Base-by-base conservation (phyloP, 2,329 filamentous ascomycete species). In the Penicillium oxalicum region DNA sequence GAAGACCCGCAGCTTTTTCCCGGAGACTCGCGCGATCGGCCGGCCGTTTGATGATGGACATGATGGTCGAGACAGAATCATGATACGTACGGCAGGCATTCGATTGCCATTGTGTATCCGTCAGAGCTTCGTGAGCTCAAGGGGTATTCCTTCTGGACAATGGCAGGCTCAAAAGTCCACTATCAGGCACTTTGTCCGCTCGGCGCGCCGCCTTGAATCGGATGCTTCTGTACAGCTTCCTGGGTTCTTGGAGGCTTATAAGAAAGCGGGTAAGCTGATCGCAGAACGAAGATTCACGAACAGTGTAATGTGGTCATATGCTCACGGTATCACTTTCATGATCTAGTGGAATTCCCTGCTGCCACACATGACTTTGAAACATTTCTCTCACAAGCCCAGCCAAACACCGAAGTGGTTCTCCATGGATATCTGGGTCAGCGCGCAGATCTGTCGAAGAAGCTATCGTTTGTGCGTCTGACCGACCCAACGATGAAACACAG, bases 341-440 rank as follows among this genome's bases (percentile, higher is more conserved):
- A 4, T 29, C 6, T 51, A 77, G 74, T 79, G 48, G 61, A 68
- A 39, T 78, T 78, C 39, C 74, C 75, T 2, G 45, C 66, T 13
- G 69, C 73, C 25, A 75, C 68, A 18, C 65, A 64, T 68, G 70
- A 67, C 40, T 69, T 73, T 45, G 55, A 62, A 49, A 60, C 61
- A 0, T 64, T 73, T 34, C 52, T 69, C 32, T 53, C 61, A 4
- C 47, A 64, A 39, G 64, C 61, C 8, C 52, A 59, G 12, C 51
- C 62, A 3, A 69, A 65, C 5, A 59, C 73, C 6, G 61, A 70
- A 18, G 74, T 86, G 29, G 74, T 75, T 0, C 66, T 87, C 0
- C 77, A 83, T 65, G 91, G 91, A 18, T 93, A 91, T 58, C 68
- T 95, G 0, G 81, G 82, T 26, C 81, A 81, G 51, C 77, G 82